These are phyloP conservation scores for Haplosporangium sp. DNA, from an alignment of 371 early-diverging fungal genomes.

Conservation along the genomic window DNA sequence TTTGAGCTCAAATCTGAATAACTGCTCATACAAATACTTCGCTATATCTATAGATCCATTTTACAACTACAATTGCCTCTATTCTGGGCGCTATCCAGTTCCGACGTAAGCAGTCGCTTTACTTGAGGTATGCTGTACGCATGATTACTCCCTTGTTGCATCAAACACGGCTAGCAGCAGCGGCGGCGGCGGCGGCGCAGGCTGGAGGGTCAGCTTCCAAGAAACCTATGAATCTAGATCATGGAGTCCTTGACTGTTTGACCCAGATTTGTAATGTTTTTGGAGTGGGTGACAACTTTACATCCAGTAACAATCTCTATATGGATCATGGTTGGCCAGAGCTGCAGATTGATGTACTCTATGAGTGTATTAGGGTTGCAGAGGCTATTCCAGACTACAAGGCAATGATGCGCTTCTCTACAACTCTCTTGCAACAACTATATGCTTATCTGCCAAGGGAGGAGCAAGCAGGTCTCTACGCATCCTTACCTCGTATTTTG, in stretches of 20 bases:
- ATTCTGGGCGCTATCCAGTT: constrained; percentile 73
- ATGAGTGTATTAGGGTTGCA: constrained; percentile 80
- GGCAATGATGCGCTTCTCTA: constrained; percentile 72
- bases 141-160: constrained; percentile 69
- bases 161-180: constrained; percentile 57
- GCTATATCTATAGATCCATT: constrained; percentile 59
- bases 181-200: constrained; percentile 40
- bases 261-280: constrained; percentile 76
- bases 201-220: constrained; percentile 25
- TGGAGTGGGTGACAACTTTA: constrained; percentile 70
- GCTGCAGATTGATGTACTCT: constrained; percentile 80
- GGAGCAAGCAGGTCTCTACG: constrained; percentile 78
- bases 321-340: constrained; percentile 82
- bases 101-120: constrained; percentile 80
- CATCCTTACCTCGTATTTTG: constrained; percentile 67
- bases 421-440: constrained; percentile 73
- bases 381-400: constrained; percentile 76
- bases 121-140: constrained; percentile 72
- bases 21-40: not conserved
- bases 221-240: constrained; percentile 52
- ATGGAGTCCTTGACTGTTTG: constrained; percentile 75
- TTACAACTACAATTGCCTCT: constrained; percentile 71
- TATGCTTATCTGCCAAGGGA: constrained; percentile 70
- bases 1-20: not conserved
- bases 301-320: constrained; percentile 60